A percentile compares a stretch with the other conserved stretches of the same genome.
Conservation (phyloP, 2,329 filamentous ascomycete species). For the Leptoxyphium fumago region DNA sequence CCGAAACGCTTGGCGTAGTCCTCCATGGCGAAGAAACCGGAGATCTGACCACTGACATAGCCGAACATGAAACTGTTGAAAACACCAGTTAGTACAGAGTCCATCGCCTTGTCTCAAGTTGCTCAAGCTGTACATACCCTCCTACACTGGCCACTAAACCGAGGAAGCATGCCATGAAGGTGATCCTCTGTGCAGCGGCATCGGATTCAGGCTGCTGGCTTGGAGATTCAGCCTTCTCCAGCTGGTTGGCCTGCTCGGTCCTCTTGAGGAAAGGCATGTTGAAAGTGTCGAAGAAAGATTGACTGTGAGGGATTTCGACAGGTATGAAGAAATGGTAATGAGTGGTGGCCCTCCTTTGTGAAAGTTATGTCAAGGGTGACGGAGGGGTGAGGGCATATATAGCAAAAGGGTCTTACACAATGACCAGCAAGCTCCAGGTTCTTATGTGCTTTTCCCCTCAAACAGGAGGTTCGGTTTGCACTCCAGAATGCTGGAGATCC, state of each 20-base stretch:
- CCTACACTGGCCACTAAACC: conserved; percentile 42
- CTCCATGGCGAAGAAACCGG: conserved; percentile 26
- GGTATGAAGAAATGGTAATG: neutral
- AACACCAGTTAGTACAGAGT: neutral
- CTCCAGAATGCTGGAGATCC: neutral
- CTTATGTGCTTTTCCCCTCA: neutral
- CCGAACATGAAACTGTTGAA: conserved; percentile 35
- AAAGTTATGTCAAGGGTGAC: neutral
- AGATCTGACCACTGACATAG: conserved; percentile 49
- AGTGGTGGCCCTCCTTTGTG: neutral
- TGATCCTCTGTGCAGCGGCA: conserved; percentile 14
- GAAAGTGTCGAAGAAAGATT: conserved; percentile 1
- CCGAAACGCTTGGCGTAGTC: conserved; percentile 46
- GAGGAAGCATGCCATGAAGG: conserved; percentile 34
- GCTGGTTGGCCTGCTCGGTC: conserved; percentile 14
- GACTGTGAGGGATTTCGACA: neutral
- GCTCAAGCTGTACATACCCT: conserved; percentile 23
- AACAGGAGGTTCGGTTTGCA: neutral
- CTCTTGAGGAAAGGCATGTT: conserved; percentile 21
- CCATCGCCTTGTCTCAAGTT: neutral
- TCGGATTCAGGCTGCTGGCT: conserved; percentile 5
- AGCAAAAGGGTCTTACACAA: neutral
- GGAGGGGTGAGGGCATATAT: neutral
- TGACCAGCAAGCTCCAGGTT: neutral
- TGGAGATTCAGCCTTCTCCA: conserved; percentile 16